Conservation (phyloP, 1,139 yeast genomes). For the Zygoascus sp. region DNA sequence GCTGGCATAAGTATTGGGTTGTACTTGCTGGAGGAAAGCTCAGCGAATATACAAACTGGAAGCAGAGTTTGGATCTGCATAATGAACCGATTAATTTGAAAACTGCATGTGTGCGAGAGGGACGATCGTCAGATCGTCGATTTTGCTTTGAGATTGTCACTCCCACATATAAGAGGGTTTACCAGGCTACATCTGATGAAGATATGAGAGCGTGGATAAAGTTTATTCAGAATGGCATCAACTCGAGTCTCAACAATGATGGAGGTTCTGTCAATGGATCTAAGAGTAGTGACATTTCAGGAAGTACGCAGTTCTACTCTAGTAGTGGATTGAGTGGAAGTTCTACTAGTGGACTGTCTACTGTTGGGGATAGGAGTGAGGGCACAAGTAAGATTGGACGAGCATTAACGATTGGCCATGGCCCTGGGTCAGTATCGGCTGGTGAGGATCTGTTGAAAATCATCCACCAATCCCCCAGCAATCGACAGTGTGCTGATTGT, state of each 20-base stretch:
- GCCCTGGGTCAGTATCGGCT: background rate
- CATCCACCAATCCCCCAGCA: conserved; percentile 45
- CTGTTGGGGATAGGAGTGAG: background rate
- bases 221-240: conserved; percentile 42
- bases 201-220: conserved; percentile 71
- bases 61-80: conserved; percentile 60
- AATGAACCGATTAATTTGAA: conserved; percentile 71
- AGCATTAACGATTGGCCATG: background rate
- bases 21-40: conserved; percentile 63
- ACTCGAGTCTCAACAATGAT: conserved; percentile 21
- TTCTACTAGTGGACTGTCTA: background rate
- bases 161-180: conserved; percentile 64
- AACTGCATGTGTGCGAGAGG: conserved; percentile 57
- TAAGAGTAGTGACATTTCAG: background rate
- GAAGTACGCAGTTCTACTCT: background rate
- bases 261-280: background rate
- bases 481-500: conserved; percentile 75
- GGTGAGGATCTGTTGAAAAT: conserved; percentile 16
- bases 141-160: conserved; percentile 76
- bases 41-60: conserved; percentile 77
- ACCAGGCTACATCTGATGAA: conserved; percentile 69
- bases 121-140: conserved; percentile 44
- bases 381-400: background rate
- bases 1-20: conserved; percentile 91
- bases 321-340: background rate